Percentiles rank a stretch among this genome's conserved stretches.
Conservation (phyloP, 176 grass and related monocot genomes). For the Canna indica region DNA sequence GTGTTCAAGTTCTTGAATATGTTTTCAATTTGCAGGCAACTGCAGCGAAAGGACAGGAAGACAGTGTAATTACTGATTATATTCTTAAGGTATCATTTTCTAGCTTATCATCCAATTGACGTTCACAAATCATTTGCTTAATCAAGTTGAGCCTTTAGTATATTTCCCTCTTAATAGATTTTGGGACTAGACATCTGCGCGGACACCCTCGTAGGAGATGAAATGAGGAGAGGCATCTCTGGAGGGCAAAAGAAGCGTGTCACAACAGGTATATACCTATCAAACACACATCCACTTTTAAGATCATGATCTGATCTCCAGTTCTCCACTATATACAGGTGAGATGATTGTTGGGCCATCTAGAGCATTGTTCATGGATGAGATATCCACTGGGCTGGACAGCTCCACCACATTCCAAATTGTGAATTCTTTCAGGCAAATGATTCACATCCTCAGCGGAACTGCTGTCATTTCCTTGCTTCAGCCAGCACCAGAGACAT, state of each 20-base stretch:
- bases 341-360: constrained; percentile 98
- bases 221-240: constrained; percentile 93
- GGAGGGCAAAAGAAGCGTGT: constrained; percentile 97
- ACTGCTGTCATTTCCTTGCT: constrained; percentile 98
- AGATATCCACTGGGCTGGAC: constrained; percentile 94
- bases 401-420: constrained; percentile 97
- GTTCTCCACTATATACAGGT: constrained; percentile 24
- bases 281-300: neutral
- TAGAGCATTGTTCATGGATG: constrained; percentile 98
- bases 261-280: constrained; percentile 56
- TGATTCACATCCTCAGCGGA: constrained; percentile 80
- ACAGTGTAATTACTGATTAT: constrained; percentile 9
- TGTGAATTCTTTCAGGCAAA: constrained; percentile 89
- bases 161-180: constrained; percentile 44
- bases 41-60: neutral
- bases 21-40: constrained; percentile 1
- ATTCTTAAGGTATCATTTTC: neutral
- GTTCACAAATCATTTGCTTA: no score
- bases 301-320: no score
- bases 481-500: constrained; percentile 93
- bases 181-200: constrained; percentile 96
- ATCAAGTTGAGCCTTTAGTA: no score
- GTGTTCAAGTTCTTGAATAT: neutral
- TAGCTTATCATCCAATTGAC: neutral
- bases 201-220: constrained; percentile 90